Percentiles rank a stretch among this genome's conserved stretches.
Conservation (phyloP, 345 rosid species). For the Citrus hindsii region DNA sequence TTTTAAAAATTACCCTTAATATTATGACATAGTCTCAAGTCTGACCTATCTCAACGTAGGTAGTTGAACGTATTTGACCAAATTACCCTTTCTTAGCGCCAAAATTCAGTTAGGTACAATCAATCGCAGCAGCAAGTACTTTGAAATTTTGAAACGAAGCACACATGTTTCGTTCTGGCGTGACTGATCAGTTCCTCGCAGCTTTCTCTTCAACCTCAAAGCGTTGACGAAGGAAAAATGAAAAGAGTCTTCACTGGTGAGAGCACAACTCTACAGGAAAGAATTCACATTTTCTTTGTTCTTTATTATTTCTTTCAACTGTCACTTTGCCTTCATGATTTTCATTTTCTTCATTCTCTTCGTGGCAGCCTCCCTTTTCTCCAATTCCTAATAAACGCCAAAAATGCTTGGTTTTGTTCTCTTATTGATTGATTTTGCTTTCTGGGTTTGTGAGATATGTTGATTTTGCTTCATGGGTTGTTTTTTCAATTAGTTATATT, state of each 20-base stretch:
- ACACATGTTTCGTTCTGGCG: background rate
- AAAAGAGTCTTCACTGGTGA: background rate
- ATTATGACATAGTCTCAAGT: background rate
- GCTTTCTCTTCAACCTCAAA: conserved; percentile 9
- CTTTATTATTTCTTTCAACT: background rate
- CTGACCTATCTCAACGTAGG: background rate
- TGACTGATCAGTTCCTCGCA: background rate
- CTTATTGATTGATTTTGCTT: conserved; percentile 7
- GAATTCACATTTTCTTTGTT: background rate
- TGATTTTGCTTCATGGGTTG: background rate
- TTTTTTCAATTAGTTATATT: too few species aligned
- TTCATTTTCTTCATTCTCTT: background rate
- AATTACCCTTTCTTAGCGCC: background rate
- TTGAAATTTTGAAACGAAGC: background rate
- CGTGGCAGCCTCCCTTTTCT: background rate
- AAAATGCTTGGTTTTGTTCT: background rate
- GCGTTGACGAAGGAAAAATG: conserved; percentile 31
- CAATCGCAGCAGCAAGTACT: background rate
- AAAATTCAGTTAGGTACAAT: background rate
- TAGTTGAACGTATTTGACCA: background rate
- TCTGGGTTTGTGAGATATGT: background rate
- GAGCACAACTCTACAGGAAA: background rate
- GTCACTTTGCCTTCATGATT: background rate
- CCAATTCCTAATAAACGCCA: background rate
- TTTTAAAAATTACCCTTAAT: too few species aligned